Evolutionary conservation across 2,329 filamentous ascomycete species (phyloP), one percentile per base, ranked within the genome.

Genomic region (Coniella vitis): DNA sequence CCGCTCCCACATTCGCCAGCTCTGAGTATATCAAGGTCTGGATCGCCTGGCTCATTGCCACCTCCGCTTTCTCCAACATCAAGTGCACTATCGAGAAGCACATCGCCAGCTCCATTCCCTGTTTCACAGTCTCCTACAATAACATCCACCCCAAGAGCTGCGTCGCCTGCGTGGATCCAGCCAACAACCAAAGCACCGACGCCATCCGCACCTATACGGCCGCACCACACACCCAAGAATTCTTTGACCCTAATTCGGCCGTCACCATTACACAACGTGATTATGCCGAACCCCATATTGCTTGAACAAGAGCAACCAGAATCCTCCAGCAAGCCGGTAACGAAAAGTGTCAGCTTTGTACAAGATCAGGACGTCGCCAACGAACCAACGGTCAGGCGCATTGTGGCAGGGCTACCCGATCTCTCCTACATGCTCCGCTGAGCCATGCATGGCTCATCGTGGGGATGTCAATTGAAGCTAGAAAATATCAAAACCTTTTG

Each of bases 381-480:
- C 20, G 53, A 59, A 7, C 35, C 22, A 3, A 12, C 52, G 4
- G 59, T 56, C 2, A 45, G 51, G 5, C 49, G 34, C 1, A 60
- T 66, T 16, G 37, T 66, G 3, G 42, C 41, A 2, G 53, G 53
- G 9, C 54, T 67, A 2, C 64, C 65, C 1, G 58, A 67, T 45
- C 52, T 67, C 16, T 62, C 64, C 2, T 67, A 67, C 45, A 67
- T 67, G 64, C 47, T 62, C 9, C 54, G 56, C 39, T 65, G 56
- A 52, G 56, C 20, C 10, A 17, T 17, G 14, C n/a, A n/a, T n/a
- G n/a, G n/a, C n/a, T n/a, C n/a, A n/a, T n/a, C n/a, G n/a, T n/a
- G n/a, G n/a, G n/a, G n/a, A n/a, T n/a, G n/a, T n/a, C n/a, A n/a
- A n/a, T n/a, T n/a, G n/a, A n/a, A n/a, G n/a, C n/a, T n/a, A n/a